Conservation (phyloP, 2,329 filamentous ascomycete species). For the Bertia moriformis region DNA sequence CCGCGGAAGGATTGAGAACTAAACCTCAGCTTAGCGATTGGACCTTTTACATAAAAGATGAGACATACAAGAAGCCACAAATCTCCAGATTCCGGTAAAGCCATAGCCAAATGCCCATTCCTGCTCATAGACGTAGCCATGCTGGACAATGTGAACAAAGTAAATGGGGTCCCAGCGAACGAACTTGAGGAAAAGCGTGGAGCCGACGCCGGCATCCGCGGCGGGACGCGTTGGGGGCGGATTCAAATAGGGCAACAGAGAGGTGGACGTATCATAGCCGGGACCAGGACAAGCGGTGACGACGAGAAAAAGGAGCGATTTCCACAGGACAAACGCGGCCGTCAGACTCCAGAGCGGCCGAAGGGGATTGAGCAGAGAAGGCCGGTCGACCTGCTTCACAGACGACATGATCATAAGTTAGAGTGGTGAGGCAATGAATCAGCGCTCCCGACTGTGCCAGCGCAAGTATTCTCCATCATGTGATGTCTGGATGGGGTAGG, state of each 20-base stretch:
- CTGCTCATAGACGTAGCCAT: conserved; percentile 44
- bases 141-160: conserved; percentile 33
- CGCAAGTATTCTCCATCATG: too few relatives aligned
- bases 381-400: too few relatives aligned
- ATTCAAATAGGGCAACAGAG: conserved; percentile 22
- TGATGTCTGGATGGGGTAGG: too few relatives aligned
- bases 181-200: conserved; percentile 23
- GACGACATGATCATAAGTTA: too few relatives aligned
- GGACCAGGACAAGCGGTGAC: conserved; percentile 33
- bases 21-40: too few relatives aligned
- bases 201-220: conserved; percentile 2
- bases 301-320: conserved; percentile 31
- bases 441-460: conserved; percentile 2
- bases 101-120: conserved; percentile 55
- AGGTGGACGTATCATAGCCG: conserved; percentile 49
- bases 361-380: background rate
- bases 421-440: conserved; percentile 8
- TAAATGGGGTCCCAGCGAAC: conserved; percentile 50
- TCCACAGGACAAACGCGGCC: conserved; percentile 35
- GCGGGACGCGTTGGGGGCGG: background rate
- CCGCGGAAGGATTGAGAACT: too few relatives aligned
- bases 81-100: conserved; percentile 26
- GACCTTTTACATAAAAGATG: too few relatives aligned
- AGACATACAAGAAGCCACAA: conserved; percentile 16
- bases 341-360: background rate